These are phyloP conservation scores for Orbilia brochopaga DNA, from an alignment of 2,329 filamentous ascomycete genomes.

Conservation along the genomic window DNA sequence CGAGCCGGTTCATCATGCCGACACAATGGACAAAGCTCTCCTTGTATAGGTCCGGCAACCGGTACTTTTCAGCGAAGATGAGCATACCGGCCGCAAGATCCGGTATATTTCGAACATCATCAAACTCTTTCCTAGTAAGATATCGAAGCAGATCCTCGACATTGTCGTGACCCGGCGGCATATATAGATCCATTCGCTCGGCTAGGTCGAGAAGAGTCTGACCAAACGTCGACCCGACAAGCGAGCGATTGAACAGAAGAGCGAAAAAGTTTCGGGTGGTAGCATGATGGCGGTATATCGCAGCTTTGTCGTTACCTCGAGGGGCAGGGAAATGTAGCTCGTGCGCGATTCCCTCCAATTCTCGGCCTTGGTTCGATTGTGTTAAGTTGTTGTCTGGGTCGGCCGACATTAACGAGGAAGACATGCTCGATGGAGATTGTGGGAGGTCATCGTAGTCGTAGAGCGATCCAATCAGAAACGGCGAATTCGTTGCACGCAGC, in stretches of 20 bases:
- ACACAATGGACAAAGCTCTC: slow-evolving; percentile 72
- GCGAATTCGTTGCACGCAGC: slow-evolving; percentile 66
- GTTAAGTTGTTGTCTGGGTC: slow-evolving; percentile 27
- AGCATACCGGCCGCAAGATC: slow-evolving; percentile 68
- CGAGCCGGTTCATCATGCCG: slow-evolving; percentile 67
- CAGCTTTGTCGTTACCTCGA: slow-evolving; percentile 60
- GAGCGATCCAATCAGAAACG: slow-evolving; percentile 64
- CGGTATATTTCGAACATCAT: slow-evolving; percentile 69
- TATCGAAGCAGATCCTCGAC: slow-evolving; percentile 69
- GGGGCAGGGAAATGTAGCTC: slow-evolving; percentile 70
- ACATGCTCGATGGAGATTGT: slow-evolving; percentile 44
- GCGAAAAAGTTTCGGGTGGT: slow-evolving; percentile 74
- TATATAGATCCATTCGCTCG: slow-evolving; percentile 66
- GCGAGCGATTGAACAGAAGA: slow-evolving; percentile 68
- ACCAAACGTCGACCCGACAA: slow-evolving; percentile 69
- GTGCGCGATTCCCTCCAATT: slow-evolving; percentile 65
- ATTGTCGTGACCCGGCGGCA: slow-evolving; percentile 61
- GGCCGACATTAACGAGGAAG: slow-evolving; percentile 41
- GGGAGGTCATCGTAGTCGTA: slow-evolving; percentile 49
- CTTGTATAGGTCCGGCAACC: slow-evolving; percentile 71
- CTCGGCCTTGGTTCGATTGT: slow-evolving; percentile 56
- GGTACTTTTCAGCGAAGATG: slow-evolving; percentile 69
- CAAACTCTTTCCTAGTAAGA: slow-evolving; percentile 66
- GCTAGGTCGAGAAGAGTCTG: slow-evolving; percentile 70
- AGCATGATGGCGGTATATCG: slow-evolving; percentile 66